Evolutionary conservation across 1,284 basidiomycete species (phyloP).

Genomic region (Violaceomyces palustris): DNA sequence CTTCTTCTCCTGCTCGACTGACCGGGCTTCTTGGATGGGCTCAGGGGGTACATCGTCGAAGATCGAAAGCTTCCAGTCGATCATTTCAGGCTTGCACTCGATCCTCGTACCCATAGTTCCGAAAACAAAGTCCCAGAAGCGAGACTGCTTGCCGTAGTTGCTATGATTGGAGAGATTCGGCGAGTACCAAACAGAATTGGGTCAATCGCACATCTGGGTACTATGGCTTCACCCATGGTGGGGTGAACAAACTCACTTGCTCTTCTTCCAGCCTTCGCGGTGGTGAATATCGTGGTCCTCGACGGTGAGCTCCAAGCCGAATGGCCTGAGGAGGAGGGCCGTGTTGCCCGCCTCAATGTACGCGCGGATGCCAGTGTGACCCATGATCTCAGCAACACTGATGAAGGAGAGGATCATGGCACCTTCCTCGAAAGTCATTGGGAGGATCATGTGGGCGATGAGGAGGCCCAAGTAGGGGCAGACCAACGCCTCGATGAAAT

Average conservation of each 20-base stretch:
- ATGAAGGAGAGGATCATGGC: slow-evolving; percentile 5
- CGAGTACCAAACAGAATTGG: background rate
- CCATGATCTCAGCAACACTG: slow-evolving; percentile 18
- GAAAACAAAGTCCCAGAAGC: slow-evolving; percentile 48
- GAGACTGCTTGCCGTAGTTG: slow-evolving; percentile 49
- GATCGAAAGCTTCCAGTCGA: slow-evolving; percentile 18
- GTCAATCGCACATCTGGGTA: background rate
- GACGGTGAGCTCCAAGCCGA: slow-evolving; percentile 34
- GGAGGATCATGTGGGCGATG: slow-evolving; percentile 27
- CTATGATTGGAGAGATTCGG: too few species aligned
- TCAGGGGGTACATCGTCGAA: slow-evolving; percentile 12
- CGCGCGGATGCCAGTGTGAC: slow-evolving; percentile 41
- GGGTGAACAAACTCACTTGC: too few species aligned
- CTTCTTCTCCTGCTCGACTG: too few species aligned
- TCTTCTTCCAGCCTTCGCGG: slow-evolving; percentile 40
- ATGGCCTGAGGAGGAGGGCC: slow-evolving; percentile 18
- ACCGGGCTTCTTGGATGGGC: background rate
- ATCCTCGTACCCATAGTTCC: slow-evolving; percentile 40
- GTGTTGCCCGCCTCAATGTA: slow-evolving; percentile 38
- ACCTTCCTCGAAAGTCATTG: slow-evolving; percentile 20
- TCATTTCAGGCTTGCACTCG: slow-evolving; percentile 15
- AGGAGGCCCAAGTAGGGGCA: slow-evolving; percentile 34
- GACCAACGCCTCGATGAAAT: slow-evolving; percentile 37
- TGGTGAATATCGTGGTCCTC: slow-evolving; percentile 53
- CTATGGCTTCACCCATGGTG: background rate